A percentile compares a stretch with the other conserved stretches of the same genome.
Conservation (phyloP, 2,329 filamentous ascomycete genomes). For the Stagonosporopsis chrysanthemi region DNA sequence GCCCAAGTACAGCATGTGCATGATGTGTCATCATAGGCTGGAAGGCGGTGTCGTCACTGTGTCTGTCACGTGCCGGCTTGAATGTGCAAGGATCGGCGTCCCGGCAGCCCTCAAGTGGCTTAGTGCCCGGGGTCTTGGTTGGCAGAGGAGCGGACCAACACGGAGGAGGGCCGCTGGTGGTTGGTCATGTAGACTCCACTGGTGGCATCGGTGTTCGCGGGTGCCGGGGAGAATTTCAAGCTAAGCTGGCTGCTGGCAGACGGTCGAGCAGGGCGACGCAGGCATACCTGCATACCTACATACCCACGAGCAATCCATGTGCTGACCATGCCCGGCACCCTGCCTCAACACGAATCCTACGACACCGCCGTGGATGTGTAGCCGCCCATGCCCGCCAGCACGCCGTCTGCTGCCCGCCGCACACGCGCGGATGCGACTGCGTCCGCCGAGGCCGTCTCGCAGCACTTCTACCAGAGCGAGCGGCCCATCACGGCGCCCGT, state of each 20-base stretch:
- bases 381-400: constrained; percentile 31
- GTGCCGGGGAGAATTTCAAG: constrained; percentile 3
- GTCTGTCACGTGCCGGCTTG: background rate
- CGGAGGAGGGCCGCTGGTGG: no score
- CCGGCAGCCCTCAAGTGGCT: no score
- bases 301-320: no score
- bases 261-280: constrained; percentile 3
- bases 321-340: constrained; percentile 8
- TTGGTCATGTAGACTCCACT: no score
- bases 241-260: constrained; percentile 1
- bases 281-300: background rate
- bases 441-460: constrained; percentile 2
- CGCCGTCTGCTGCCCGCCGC: constrained; percentile 19
- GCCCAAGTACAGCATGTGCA: no score
- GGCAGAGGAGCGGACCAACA: constrained; percentile 31
- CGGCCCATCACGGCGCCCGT: constrained; percentile 40
- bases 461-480: constrained; percentile 6
- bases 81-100: no score
- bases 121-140: constrained; percentile 6
- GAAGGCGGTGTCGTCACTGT: constrained; percentile 3
- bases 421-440: constrained; percentile 20
- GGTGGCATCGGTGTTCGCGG: constrained; percentile 11
- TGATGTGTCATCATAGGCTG: no score
- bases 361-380: constrained; percentile 15
- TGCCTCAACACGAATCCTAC: background rate